A percentile compares a stretch with the other conserved stretches of the same genome.
Evolutionary conservation across 1,284 basidiomycete species (phyloP).

Genomic region (Heterobasidion annosum): DNA sequence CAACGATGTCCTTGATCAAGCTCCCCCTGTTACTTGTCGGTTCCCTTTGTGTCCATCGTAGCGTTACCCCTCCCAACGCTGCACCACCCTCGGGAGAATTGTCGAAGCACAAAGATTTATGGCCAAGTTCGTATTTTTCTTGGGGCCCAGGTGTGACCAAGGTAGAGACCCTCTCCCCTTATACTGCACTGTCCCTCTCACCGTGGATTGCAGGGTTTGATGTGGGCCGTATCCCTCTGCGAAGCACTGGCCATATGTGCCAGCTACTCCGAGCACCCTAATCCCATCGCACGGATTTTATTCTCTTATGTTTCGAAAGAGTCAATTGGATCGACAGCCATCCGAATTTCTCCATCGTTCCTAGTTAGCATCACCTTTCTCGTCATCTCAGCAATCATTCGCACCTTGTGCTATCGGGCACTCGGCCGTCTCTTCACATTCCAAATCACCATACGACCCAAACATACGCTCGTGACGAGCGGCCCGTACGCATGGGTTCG

Average conservation of each 20-base stretch:
- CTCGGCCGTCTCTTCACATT: slow-evolving; percentile 2
- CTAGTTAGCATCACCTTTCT: background rate
- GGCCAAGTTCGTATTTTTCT: background rate
- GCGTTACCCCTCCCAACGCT: background rate
- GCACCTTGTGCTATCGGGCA: background rate
- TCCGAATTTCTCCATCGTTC: background rate
- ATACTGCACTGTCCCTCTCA: background rate
- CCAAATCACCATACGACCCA: background rate
- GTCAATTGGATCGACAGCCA: background rate
- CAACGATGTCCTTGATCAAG: background rate
- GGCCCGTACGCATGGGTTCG: slow-evolving; percentile 3
- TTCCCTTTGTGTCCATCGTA: background rate
- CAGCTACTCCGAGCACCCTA: background rate
- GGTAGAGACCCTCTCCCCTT: background rate
- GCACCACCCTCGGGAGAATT: background rate
- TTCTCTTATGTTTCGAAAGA: background rate
- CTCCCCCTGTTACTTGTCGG: background rate
- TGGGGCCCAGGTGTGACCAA: background rate
- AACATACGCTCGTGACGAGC: slow-evolving; percentile 2
- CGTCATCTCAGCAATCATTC: background rate
- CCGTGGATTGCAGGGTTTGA: background rate
- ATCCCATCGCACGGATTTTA: background rate
- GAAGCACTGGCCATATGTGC: background rate
- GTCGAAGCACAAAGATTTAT: background rate
- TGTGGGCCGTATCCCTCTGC: background rate